Percentiles rank a stretch among this genome's conserved stretches.
phyloP scores from a whole-genome alignment of 139 green algal genomes.

The Chlorella ohadii region DNA sequence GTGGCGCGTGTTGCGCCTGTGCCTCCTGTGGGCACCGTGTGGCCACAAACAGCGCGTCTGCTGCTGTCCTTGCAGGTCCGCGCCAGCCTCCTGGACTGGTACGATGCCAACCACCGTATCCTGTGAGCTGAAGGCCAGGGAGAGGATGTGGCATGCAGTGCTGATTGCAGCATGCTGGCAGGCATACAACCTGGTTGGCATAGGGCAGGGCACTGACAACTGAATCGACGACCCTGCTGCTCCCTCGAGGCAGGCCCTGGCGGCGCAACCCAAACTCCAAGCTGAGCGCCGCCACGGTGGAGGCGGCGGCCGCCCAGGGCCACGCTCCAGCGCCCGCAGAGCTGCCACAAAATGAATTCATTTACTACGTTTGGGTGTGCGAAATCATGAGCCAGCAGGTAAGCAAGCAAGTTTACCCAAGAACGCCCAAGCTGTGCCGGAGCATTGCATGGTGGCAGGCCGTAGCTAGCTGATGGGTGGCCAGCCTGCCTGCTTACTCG shows the following conservation, averaged over 20 bases:
- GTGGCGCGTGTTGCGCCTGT: no score
- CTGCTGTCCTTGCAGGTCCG: slow-evolving; percentile 38
- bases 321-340: slow-evolving; percentile 44
- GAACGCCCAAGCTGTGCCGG: no score
- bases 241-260: slow-evolving; percentile 70
- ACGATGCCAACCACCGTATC: slow-evolving; percentile 85
- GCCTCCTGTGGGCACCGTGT: no score
- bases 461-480: no score
- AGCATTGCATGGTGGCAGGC: background rate
- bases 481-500: background rate
- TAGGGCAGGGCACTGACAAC: no score
- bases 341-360: slow-evolving; percentile 75
- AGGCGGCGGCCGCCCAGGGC: slow-evolving; percentile 26
- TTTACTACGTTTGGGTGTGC: slow-evolving; percentile 88
- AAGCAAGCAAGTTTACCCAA: no score
- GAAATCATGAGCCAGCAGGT: slow-evolving; percentile 99
- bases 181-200: no score
- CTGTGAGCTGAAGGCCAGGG: no score
- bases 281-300: background rate
- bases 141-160: no score
- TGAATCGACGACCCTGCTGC: no score
- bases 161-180: no score
- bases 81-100: slow-evolving; percentile 84
- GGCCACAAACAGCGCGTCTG: no score
- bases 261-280: slow-evolving; percentile 76